Conservation (phyloP, 441 rosid genomes). For the Adansonia rubrostipa region DNA sequence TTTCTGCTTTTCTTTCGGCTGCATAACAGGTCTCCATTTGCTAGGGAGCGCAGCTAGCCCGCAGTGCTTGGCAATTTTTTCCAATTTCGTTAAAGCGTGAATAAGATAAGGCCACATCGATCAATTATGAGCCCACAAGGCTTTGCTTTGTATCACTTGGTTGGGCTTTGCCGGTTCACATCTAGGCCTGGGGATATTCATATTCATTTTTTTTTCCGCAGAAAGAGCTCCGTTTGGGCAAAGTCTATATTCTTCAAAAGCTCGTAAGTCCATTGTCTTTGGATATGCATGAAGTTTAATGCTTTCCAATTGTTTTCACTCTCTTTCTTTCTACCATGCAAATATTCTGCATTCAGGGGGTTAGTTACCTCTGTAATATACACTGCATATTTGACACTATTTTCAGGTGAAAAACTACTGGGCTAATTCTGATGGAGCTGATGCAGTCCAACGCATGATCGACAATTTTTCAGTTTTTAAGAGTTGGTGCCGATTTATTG, state of each 20-base stretch:
- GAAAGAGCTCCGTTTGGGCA: constrained; percentile 64
- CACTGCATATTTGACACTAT: too few relatives aligned
- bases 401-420: constrained; percentile 31
- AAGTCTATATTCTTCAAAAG: constrained; percentile 21
- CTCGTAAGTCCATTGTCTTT: not conserved
- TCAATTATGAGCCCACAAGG: too few relatives aligned
- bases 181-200: too few relatives aligned
- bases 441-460: constrained; percentile 79
- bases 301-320: not conserved
- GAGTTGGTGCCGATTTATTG: not conserved
- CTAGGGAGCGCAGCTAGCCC: too few relatives aligned
- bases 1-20: too few relatives aligned
- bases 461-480: constrained; percentile 68
- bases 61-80: too few relatives aligned
- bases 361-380: not conserved
- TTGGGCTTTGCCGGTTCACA: too few relatives aligned
- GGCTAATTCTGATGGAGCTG: constrained; percentile 72
- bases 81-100: too few relatives aligned
- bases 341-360: not conserved
- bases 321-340: not conserved
- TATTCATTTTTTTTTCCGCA: too few relatives aligned
- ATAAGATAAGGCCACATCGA: too few relatives aligned
- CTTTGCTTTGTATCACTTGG: too few relatives aligned
- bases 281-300: not conserved
- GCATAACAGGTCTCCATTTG: too few relatives aligned